Base-by-base conservation (phyloP, 176 grass and related monocot genomes). In the Bothriochloa decipiens region DNA sequence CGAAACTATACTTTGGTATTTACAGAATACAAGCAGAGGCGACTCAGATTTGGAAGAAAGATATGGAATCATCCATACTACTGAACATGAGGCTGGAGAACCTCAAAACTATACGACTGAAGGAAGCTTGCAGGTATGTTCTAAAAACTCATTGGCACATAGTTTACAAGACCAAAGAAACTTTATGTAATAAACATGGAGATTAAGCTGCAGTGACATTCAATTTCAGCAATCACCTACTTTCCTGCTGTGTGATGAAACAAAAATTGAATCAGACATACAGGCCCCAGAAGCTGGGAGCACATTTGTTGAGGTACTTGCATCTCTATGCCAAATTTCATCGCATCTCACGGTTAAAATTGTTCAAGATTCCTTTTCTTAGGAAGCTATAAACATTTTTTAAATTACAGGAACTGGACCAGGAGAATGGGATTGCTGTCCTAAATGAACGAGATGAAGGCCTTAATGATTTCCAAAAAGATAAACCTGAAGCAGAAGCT, bases 1-100 rank as follows among this genome's bases (percentile, higher is more conserved):
- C 68, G 43, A 25, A 23, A 43, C 10, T 20, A 41, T 70, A 71
- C 41, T 63, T 55, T 63, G 3, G 41, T 23, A 42, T 63, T 27
- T 78, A n/a, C 57, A 63, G 57, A 78, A 63, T 5, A 78, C 57
- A 78, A 63, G 13, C 23, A 42, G 36, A 35, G 37, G 36, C 35
- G 55, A 78, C 11, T 11, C n/a, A 17, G 14, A 63, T 60, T 26
- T 77, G 32, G 53, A 77, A 77, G 74, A 77, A 77, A 77, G 74
- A 57, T 40, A 61, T 61, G 55, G 58, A 63, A 42, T 42, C 37
- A 63, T 37, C 12, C 55, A 63, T 63, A 23, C 55, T 42, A 22
- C 37, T 63, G 75, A 77, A 77, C 53, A 61, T 61, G 75, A 25
- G 20, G 22, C 22, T 41, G 22, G 74, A 39, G 33, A 58, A 60